Percentiles rank a stretch among this genome's conserved stretches.
Conservation (phyloP, 345 rosid genomes). For the Ceriops zippeliana region DNA sequence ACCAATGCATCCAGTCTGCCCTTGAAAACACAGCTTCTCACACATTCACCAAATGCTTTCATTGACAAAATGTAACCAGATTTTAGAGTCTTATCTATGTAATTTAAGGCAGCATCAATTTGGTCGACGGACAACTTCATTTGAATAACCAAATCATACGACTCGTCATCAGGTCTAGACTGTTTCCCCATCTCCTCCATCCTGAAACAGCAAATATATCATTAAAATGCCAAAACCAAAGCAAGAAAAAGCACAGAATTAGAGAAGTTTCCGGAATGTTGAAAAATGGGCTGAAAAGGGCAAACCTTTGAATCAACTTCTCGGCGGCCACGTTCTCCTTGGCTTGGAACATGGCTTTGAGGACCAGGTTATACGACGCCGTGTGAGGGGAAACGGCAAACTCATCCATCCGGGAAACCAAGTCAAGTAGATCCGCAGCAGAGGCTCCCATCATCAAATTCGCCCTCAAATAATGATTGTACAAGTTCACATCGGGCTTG, state of each 20-base stretch:
- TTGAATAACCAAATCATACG: slow-evolving; percentile 62
- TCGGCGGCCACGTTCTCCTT: slow-evolving; percentile 62
- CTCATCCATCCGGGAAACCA: slow-evolving; percentile 64
- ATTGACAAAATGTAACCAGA: slow-evolving; percentile 56
- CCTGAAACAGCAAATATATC: slow-evolving; percentile 43
- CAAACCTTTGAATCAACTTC: slow-evolving; percentile 77
- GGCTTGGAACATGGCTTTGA: slow-evolving; percentile 71
- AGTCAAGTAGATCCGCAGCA: slow-evolving; percentile 59
- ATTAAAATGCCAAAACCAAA: slow-evolving; percentile 4
- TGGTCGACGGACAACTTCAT: slow-evolving; percentile 45
- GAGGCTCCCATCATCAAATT: slow-evolving; percentile 65
- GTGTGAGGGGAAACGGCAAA: slow-evolving; percentile 64
- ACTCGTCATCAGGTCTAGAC: slow-evolving; percentile 80
- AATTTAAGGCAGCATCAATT: slow-evolving; percentile 65
- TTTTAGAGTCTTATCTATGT: slow-evolving; percentile 55
- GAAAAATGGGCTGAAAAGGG: slow-evolving; percentile 5
- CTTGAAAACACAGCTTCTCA: slow-evolving; percentile 48
- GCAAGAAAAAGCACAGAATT: not conserved
- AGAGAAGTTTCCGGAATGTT: not conserved
- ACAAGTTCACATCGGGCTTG: slow-evolving; percentile 67
- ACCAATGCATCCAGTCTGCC: slow-evolving; percentile 60
- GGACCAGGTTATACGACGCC: slow-evolving; percentile 67
- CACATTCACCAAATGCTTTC: slow-evolving; percentile 50
- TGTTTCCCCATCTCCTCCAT: slow-evolving; percentile 73
- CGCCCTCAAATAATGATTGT: slow-evolving; percentile 79